Evolutionary conservation across 2,329 filamentous ascomycete species (phyloP), one percentile per base, ranked within the genome.

Genomic region (Aureobasidium sp.): DNA sequence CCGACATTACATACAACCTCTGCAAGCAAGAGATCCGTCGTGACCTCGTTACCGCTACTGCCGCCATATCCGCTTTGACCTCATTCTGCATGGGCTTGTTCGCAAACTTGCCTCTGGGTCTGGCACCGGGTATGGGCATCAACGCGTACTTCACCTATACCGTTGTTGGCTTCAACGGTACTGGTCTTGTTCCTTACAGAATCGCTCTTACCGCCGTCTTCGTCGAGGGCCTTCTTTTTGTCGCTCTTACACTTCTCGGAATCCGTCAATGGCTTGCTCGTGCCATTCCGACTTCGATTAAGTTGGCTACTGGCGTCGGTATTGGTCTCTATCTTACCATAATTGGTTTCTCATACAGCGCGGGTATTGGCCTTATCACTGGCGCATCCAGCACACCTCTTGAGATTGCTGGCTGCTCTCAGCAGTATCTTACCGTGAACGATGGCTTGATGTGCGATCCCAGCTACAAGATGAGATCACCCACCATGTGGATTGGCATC

Each of bases 141-240:
- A 96, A 96, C 70, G 90, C 90, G 20, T 95, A 95, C 73, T 95
- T 95, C 71, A 83, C 90, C 29, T 95, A 89, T 71, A 88, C 85
- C 0, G 87, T 90, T 48, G 90, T 95, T 62, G 91, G 91, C 3
- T 84, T 80, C 69, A 87, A 92, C 71, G 91, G 90, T 47, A 82
- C 79, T 25, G 90, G 90, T 2, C 79, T 82, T 39, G 86, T 95
- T 9, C 85, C 89, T 1, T 96, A 90, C 71, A 74, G 82, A 59
- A 81, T 92, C 45, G 91, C 91, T 37, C 77, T 95, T 41, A 94
- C 90, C 4, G 90, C 91, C 60, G 91, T 94, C 67, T 95, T 96
- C 71, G 87, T 94, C 15, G 91, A 96, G 74, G 91, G 91, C 41
- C 89, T 89, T 73, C 86, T 95, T 65, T 96, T 96, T 75, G 84